Percentiles rank a stretch among this genome's conserved stretches.
Conservation (phyloP, 1,284 basidiomycete species). For the Trichosporon sp. region DNA sequence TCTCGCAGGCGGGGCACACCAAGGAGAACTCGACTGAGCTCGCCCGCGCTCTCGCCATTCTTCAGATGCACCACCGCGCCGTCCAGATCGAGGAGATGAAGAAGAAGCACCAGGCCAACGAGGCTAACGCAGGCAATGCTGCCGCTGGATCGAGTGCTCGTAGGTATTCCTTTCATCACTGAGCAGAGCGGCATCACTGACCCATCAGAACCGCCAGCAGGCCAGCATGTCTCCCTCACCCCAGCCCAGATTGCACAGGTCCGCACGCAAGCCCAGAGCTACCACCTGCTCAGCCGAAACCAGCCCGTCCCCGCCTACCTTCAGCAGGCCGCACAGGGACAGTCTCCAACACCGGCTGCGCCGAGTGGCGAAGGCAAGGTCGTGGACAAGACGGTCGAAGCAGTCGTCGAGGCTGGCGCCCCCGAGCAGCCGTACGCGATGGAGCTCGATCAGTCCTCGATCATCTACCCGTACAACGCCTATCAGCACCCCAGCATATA, state of each 20-base stretch:
- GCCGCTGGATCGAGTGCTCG: slow-evolving; percentile 17
- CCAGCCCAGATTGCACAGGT: slow-evolving; percentile 77
- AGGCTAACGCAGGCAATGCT: background rate
- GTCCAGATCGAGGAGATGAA: slow-evolving; percentile 29
- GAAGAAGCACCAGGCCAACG: slow-evolving; percentile 12
- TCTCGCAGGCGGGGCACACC: slow-evolving; percentile 38
- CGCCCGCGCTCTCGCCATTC: slow-evolving; percentile 30
- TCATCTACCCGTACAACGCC: slow-evolving; percentile 94
- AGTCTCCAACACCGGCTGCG: slow-evolving; percentile 28
- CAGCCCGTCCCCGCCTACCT: slow-evolving; percentile 72
- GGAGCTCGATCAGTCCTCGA: slow-evolving; percentile 72
- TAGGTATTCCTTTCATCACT: background rate
- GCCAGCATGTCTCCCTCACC: slow-evolving; percentile 57
- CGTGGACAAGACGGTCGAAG: slow-evolving; percentile 71
- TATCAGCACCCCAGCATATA: slow-evolving; percentile 74
- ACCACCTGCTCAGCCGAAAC: slow-evolving; percentile 74
- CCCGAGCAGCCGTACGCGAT: slow-evolving; percentile 50
- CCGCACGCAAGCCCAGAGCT: slow-evolving; percentile 82
- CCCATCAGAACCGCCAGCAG: slow-evolving; percentile 14
- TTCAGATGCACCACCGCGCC: slow-evolving; percentile 36
- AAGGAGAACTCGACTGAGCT: slow-evolving; percentile 38
- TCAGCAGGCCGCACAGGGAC: slow-evolving; percentile 62
- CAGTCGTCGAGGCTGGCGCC: slow-evolving; percentile 49
- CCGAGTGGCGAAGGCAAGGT: slow-evolving; percentile 49
- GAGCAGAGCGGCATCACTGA: background rate